phyloP scores from a whole-genome alignment of 257 asterid species.

The Striga asiatica region DNA sequence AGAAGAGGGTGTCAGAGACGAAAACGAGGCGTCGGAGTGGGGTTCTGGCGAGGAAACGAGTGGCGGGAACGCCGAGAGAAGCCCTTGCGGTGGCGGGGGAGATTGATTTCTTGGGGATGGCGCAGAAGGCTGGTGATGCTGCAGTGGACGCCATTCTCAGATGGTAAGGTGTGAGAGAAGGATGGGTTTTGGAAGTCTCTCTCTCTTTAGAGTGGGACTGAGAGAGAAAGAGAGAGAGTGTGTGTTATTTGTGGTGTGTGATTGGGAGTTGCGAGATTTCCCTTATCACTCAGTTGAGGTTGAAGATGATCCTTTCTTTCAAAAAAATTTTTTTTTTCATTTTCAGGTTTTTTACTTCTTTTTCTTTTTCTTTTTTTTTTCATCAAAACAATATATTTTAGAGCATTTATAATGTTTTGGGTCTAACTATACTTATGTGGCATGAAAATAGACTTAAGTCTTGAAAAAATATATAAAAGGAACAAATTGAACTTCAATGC shows the following conservation, averaged over 20 bases:
- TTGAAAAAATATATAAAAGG: too few relatives aligned
- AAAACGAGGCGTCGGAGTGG: constrained; percentile 45
- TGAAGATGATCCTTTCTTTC: constrained; percentile 15
- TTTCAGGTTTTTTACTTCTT: not conserved
- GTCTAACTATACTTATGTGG: too few relatives aligned
- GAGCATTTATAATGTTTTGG: too few relatives aligned
- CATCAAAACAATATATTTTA: not conserved
- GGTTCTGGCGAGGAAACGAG: constrained; percentile 44
- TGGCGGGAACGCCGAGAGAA: constrained; percentile 25
- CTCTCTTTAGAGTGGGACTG: too few relatives aligned
- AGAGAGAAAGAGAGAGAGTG: constrained; percentile 2
- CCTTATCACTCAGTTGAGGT: constrained; percentile 16
- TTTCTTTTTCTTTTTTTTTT: not conserved
- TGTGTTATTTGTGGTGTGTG: constrained; percentile 17
- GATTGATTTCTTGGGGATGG: constrained; percentile 32
- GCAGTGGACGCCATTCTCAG: constrained; percentile 52
- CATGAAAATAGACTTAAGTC: too few relatives aligned
- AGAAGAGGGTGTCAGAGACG: constrained; percentile 33
- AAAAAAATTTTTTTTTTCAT: too few relatives aligned
- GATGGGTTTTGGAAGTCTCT: not conserved
- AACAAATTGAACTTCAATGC: too few relatives aligned
- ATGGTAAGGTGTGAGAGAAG: not conserved
- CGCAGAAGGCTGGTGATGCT: constrained; percentile 48
- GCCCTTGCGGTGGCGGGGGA: constrained; percentile 19
- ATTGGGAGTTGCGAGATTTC: constrained; percentile 14